Conservation (phyloP, 2,329 filamentous ascomycete genomes). For the Pyrenophora graminea region DNA sequence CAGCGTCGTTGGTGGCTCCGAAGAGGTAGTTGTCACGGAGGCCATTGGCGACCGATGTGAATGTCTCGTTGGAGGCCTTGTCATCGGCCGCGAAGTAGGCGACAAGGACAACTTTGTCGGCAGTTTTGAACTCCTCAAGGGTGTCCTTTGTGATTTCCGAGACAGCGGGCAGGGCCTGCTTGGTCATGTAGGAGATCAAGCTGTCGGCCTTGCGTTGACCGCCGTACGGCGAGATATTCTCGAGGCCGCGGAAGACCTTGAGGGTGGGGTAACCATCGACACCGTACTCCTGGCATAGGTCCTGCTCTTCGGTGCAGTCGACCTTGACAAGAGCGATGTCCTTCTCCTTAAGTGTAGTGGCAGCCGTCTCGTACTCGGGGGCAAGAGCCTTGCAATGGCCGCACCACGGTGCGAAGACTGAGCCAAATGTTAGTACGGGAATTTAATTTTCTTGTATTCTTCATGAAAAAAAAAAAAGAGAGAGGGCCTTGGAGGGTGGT, state of each 20-base stretch:
- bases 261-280: conserved; percentile 98
- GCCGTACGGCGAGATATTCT: conserved; percentile 79
- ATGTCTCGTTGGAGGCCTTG: conserved; percentile 86
- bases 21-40: conserved; percentile 93
- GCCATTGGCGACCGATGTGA: conserved; percentile 71
- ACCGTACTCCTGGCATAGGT: conserved; percentile 85
- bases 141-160: conserved; percentile 80
- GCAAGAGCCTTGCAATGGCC: conserved; percentile 99
- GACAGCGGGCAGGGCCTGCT: conserved; percentile 93
- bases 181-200: conserved; percentile 89
- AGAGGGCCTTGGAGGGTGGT: not conserved
- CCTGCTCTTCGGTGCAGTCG: conserved; percentile 92
- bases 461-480: too few relatives aligned
- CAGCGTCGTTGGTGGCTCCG: conserved; percentile 80
- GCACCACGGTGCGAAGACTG: conserved; percentile 94
- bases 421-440: conserved; percentile 44
- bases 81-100: conserved; percentile 81
- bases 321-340: conserved; percentile 83
- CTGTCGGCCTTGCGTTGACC: conserved; percentile 86
- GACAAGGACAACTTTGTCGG: conserved; percentile 94
- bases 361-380: conserved; percentile 86
- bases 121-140: conserved; percentile 93
- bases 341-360: conserved; percentile 84
- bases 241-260: conserved; percentile 94
- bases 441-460: not conserved